Base-by-base conservation (phyloP, 768 basidiomycete species). In the Termitomyces sp. region DNA sequence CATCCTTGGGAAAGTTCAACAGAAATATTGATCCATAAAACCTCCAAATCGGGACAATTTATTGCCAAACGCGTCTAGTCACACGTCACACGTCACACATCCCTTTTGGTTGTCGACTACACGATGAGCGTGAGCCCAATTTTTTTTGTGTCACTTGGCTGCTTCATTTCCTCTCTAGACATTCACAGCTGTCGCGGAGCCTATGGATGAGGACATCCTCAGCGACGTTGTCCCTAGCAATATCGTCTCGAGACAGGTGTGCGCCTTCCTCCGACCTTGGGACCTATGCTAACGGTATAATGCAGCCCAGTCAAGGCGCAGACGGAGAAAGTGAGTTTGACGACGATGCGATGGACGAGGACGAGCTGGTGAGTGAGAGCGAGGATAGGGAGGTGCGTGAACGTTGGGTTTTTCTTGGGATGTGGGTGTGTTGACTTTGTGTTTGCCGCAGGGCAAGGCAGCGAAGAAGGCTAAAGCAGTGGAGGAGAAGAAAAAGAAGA, bases 201-300 rank as follows among this genome's bases (percentile, higher is more conserved):
- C 72, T 26, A 76, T 74, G 69, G 81, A 83, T 12, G 93, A 94
- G 53, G 94, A 95, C 71, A 87, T 93, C 50, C 80, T 97, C 60
- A 92, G 90, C 66, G 94, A 96, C 70, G 84, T 95, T 57, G 87
- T 96, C 8, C 94, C 94, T 2, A 90, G 88, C 70, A 92, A 93
- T 69, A 93, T 95, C 62, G 87, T 95, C 46, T 95, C 93, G 55
- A 84, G 94, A 67, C 89, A 92, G 78, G 93, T 89, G 66, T 57
- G 79, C 32, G 14, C 18, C 33, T 16, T 45, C 5, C 33, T 3
- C n/a, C 9, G 20, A 30, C 10, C 39, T 27, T 13, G 10, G n/a
- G 53, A 56, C 56, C 53, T 39, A 59, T 43, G 37, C 33, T 37
- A 18, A 40, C 22, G 46, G 61, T 49, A 40, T 50, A 53, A 13